Base-by-base conservation (phyloP, 2,329 filamentous ascomycete genomes). In the Scytalidium lignicola region DNA sequence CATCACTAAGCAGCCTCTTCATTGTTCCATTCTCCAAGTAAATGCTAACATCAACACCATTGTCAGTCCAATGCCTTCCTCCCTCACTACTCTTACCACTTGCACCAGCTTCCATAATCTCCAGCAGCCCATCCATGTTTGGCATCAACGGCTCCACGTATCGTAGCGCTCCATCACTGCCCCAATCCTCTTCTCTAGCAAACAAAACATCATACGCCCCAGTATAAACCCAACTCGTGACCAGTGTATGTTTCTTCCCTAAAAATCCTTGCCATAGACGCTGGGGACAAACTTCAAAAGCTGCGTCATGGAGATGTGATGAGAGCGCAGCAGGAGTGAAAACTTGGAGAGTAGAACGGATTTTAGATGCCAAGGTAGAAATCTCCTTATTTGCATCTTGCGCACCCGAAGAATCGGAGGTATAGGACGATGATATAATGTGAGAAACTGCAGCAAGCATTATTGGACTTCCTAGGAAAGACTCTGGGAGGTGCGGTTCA, bases 261-360 rank as follows among this genome's bases (percentile, higher is more conserved):
- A 74, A 48, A 47, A 75, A 76, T 0, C 56, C 68, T 51, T 72
- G 68, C 74, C 74, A 77, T 15, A 76, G 52, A 5, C 74, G 63
- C 58, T 76, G 73, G 0, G 74, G 73, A 10, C 66, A 66, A 10
- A 65, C 53, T 54, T 76, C 73, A 48, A 69, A 62, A 2, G 70
- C 70, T 9, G 65, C 63, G 44, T 73, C 69, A 48, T 76, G 69
- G 2, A 77, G 56, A 28, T 69, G 58, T 3, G 70, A 67, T 0
- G 62, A 65, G 2, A 77, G 57, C 0, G 65, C 64, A 3, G 64
- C 62, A 0, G 65, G 61, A 0, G 66, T 70, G 50, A 74, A 74
- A 1, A 20, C 56, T 3, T 55, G 47, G 41, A 75, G 55, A 7
- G 61, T 68, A 1, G 53, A 17, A 2, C 71, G 62, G 19, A 76